phyloP scores from a whole-genome alignment of 768 basidiomycete genomes.

The Candolleomyces eurysporus region DNA sequence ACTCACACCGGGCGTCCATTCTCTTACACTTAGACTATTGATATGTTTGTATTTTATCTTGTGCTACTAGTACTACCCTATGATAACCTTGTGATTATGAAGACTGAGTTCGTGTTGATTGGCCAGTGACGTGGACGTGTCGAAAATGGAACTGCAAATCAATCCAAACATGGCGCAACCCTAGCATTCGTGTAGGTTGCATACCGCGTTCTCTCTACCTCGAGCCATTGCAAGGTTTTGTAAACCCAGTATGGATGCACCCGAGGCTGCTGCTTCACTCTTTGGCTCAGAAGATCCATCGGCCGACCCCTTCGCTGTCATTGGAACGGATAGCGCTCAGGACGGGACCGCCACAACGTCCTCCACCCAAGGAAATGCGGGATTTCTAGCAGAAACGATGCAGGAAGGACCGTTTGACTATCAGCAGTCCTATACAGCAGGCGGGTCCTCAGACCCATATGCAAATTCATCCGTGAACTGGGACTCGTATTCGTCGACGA shows the following conservation, averaged over 20 bases:
- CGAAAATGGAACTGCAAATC: conserved; percentile 1
- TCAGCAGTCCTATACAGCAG: neutral
- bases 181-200: neutral
- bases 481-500: neutral
- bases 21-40: no score
- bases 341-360: neutral
- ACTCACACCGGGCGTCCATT: no score
- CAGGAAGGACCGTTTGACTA: neutral
- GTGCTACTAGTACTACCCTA: neutral
- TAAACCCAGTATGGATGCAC: conserved; percentile 49
- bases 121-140: conserved; percentile 7
- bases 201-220: neutral
- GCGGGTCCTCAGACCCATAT: neutral
- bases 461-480: neutral
- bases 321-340: conserved; percentile 34
- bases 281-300: conserved; percentile 67
- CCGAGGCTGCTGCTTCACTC: conserved; percentile 79
- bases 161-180: neutral
- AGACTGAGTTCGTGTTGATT: neutral
- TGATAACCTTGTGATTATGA: neutral
- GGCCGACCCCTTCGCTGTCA: conserved; percentile 62
- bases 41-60: neutral
- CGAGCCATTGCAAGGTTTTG: neutral
- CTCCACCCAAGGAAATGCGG: neutral
- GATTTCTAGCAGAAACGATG: neutral